Conservation (phyloP, 1,284 basidiomycete species). For the Ustilago trichophora region DNA sequence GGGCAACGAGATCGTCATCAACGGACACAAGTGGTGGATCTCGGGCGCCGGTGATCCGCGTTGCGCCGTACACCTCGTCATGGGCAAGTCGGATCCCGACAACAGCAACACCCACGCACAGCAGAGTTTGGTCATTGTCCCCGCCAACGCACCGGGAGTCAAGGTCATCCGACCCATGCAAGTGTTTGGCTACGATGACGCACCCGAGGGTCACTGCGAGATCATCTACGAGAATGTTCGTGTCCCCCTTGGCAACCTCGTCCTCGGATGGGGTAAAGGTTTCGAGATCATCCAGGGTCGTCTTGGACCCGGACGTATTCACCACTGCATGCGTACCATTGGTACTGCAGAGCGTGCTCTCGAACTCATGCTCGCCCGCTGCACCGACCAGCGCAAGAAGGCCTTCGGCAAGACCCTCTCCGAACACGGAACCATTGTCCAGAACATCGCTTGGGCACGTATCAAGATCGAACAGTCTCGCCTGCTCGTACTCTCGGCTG, state of each 20-base stretch:
- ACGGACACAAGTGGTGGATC: constrained; percentile 99
- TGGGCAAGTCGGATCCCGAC: constrained; percentile 86
- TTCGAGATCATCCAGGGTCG: constrained; percentile 99
- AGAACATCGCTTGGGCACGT: constrained; percentile 87
- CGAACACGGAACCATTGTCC: constrained; percentile 91
- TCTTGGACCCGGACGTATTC: constrained; percentile 93
- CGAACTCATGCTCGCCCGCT: constrained; percentile 87
- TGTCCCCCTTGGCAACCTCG: constrained; percentile 81
- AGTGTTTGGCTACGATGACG: constrained; percentile 70
- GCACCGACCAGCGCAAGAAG: constrained; percentile 86
- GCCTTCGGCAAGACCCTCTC: constrained; percentile 92
- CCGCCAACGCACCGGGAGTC: constrained; percentile 85
- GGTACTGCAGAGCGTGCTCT: constrained; percentile 85
- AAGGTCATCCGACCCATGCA: constrained; percentile 88
- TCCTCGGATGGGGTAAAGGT: constrained; percentile 90
- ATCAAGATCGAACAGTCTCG: constrained; percentile 90
- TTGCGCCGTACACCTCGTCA: constrained; percentile 86
- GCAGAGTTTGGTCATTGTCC: constrained; percentile 93
- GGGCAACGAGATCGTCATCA: constrained; percentile 89
- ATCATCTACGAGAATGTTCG: constrained; percentile 92
- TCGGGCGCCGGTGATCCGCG: constrained; percentile 95
- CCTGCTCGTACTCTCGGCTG: constrained; percentile 88
- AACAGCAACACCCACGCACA: constrained; percentile 80
- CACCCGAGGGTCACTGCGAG: constrained; percentile 85
- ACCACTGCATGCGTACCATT: constrained; percentile 93